These are phyloP conservation scores for Prunus armeniaca DNA, from an alignment of 306 rosid genomes.

Conservation along the genomic window DNA sequence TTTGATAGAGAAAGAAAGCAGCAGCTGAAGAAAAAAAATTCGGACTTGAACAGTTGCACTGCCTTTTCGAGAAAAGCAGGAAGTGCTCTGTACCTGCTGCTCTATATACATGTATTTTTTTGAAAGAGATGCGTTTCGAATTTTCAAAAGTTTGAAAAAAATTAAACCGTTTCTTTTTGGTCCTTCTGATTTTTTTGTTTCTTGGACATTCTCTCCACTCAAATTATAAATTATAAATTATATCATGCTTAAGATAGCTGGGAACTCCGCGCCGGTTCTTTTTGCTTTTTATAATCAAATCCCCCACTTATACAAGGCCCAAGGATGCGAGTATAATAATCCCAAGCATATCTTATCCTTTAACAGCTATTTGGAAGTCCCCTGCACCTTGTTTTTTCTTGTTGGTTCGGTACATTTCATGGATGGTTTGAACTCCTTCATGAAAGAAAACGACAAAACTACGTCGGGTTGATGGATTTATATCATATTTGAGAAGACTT, in stretches of 20 bases:
- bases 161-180: not conserved
- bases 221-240: not conserved
- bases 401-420: too few relatives aligned
- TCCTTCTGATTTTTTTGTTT: not conserved
- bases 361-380: too few relatives aligned
- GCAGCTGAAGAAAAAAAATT: not conserved
- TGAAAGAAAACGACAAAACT: too few relatives aligned
- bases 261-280: not conserved
- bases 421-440: too few relatives aligned
- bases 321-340: too few relatives aligned
- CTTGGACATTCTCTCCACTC: not conserved
- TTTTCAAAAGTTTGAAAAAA: not conserved
- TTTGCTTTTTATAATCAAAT: too few relatives aligned
- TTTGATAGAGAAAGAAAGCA: not conserved
- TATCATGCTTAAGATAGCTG: not conserved
- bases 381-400: too few relatives aligned
- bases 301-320: too few relatives aligned
- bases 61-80: not conserved
- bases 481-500: too few relatives aligned
- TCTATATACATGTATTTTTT: not conserved
- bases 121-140: conserved; percentile 1
- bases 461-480: too few relatives aligned
- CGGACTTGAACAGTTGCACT: not conserved
- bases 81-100: conserved; percentile 2
- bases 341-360: too few relatives aligned